phyloP scores from a whole-genome alignment of 169 alveolate genomes.

The Perkinsus chesapeaki region DNA sequence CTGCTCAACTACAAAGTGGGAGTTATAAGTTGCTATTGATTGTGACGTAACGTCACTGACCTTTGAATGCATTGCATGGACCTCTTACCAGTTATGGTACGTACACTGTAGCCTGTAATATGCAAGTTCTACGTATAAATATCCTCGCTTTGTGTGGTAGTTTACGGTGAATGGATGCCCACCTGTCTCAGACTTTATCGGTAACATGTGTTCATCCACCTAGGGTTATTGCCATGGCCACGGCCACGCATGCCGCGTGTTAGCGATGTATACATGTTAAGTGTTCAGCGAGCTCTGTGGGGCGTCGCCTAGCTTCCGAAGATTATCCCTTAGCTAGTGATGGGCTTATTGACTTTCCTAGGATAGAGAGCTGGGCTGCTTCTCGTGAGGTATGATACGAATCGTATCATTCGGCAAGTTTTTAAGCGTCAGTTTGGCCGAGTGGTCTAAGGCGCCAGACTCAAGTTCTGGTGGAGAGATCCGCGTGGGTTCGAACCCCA shows the following conservation, averaged over 20 bases:
- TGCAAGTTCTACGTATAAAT: no score
- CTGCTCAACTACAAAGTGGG: neutral
- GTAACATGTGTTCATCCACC: no score
- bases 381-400: neutral
- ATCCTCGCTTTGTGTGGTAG: no score
- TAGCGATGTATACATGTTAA: no score
- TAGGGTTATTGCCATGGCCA: no score
- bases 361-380: neutral
- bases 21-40: neutral
- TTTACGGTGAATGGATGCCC: no score
- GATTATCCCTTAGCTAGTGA: no score
- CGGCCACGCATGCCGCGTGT: no score
- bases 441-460: constrained; percentile 6
- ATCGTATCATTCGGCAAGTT: no score
- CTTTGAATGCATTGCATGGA: neutral
- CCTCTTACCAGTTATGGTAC: neutral
- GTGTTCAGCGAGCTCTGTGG: no score
- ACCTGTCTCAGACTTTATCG: no score
- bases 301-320: no score
- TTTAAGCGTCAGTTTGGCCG: neutral
- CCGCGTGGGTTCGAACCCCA: constrained; percentile 7
- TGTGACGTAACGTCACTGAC: neutral
- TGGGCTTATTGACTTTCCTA: neutral
- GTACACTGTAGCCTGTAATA: neutral
- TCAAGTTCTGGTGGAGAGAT: constrained; percentile 1